Evolutionary conservation across 75 land plant genomes (phyloP).

Genomic region (Cunninghamia lanceolata): DNA sequence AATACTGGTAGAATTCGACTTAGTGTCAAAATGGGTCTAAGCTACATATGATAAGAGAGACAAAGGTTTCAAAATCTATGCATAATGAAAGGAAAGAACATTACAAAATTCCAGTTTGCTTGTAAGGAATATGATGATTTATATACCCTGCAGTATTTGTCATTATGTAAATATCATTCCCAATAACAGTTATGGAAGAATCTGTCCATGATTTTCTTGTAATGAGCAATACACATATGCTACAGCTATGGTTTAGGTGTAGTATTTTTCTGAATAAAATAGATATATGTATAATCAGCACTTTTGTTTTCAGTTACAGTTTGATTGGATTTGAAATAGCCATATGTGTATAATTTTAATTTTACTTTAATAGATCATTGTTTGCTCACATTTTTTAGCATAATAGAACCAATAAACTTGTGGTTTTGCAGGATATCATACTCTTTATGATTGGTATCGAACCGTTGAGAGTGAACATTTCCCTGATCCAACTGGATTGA

Average conservation of each 20-base stretch:
- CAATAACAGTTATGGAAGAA: background rate
- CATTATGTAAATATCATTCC: background rate
- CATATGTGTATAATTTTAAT: background rate
- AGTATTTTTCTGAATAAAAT: background rate
- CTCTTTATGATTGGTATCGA: slow-evolving; percentile 91
- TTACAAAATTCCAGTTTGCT: background rate
- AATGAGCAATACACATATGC: background rate
- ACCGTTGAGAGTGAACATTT: slow-evolving; percentile 86
- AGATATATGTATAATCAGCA: background rate
- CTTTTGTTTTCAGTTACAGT: background rate
- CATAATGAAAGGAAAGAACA: background rate
- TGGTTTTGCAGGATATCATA: slow-evolving; percentile 79
- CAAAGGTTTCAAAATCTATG: background rate
- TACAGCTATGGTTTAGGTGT: background rate
- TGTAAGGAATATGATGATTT: background rate
- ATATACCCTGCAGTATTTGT: background rate
- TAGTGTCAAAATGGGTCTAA: background rate
- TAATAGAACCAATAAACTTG: background rate
- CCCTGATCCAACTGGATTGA: slow-evolving; percentile 94
- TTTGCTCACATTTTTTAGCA: background rate
- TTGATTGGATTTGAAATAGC: background rate
- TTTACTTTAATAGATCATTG: background rate
- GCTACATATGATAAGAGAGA: background rate
- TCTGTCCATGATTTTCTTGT: background rate
- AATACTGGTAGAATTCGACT: background rate